Evolutionary conservation across 1,139 yeast species (phyloP).

Genomic region (Taphrina communis): DNA sequence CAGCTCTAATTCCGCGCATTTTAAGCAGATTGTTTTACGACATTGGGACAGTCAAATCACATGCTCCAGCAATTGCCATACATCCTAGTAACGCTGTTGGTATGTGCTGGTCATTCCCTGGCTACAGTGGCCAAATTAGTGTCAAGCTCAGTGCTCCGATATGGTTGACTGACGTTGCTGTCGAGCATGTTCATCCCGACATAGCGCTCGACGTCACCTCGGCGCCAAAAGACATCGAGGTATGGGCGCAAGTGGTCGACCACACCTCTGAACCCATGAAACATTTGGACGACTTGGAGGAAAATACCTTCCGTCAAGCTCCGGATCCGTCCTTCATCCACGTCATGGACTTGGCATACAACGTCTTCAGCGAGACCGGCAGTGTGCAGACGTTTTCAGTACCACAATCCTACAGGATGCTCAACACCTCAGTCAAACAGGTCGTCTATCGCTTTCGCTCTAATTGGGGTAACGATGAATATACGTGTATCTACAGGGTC

Average conservation of each 20-base stretch:
- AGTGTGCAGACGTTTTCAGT: constrained; percentile 50
- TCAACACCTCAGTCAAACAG: constrained; percentile 44
- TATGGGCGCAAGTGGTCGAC: constrained; percentile 50
- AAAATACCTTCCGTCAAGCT: not conserved
- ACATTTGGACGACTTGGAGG: constrained; percentile 25
- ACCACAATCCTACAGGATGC: constrained; percentile 46
- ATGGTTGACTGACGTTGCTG: constrained; percentile 49
- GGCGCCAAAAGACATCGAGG: constrained; percentile 50
- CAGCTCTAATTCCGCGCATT: constrained; percentile 43
- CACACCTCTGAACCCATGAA: constrained; percentile 38
- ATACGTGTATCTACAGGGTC: constrained; percentile 52
- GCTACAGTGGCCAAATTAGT: constrained; percentile 50
- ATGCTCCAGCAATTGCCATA: constrained; percentile 49
- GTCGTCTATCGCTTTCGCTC: constrained; percentile 49
- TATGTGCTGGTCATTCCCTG: constrained; percentile 53
- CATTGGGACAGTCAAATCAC: constrained; percentile 47
- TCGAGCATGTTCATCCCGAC: constrained; percentile 50
- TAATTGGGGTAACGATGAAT: constrained; percentile 52
- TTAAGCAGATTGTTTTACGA: constrained; percentile 44
- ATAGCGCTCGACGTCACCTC: constrained; percentile 48
- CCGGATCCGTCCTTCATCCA: constrained; percentile 47
- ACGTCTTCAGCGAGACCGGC: constrained; percentile 47
- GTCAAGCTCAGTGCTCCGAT: constrained; percentile 49
- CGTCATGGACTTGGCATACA: constrained; percentile 49
- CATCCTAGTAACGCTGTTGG: constrained; percentile 49